A percentile compares a stretch with the other conserved stretches of the same genome.
Evolutionary conservation across 495 filamentous ascomycete genomes (phyloP).

Genomic region (Immersiella caudata): DNA sequence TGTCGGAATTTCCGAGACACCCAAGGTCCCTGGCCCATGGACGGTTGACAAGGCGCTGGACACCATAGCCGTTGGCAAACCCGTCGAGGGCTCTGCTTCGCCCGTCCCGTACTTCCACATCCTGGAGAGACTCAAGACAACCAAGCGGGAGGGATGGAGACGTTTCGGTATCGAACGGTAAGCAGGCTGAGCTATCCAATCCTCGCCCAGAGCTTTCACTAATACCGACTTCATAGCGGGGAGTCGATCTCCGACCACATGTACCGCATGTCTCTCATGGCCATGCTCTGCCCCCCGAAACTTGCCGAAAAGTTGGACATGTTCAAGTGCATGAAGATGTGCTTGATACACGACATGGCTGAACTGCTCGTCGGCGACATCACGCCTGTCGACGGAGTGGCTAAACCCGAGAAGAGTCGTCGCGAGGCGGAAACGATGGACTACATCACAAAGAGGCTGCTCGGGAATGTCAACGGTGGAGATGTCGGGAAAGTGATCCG

Average conservation of each 20-base stretch:
- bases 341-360: slow-evolving; percentile 96
- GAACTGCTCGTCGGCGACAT: slow-evolving; percentile 94
- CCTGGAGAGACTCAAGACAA: slow-evolving; percentile 90
- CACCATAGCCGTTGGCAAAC: slow-evolving; percentile 49
- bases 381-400: slow-evolving; percentile 78
- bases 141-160: slow-evolving; percentile 92
- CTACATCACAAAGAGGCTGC: slow-evolving; percentile 71
- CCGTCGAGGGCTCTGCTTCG: slow-evolving; percentile 63
- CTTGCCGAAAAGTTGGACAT: slow-evolving; percentile 72
- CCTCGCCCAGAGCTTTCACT: background rate
- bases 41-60: slow-evolving; percentile 54
- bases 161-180: slow-evolving; percentile 74
- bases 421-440: slow-evolving; percentile 89
- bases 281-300: slow-evolving; percentile 84
- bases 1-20: slow-evolving; percentile 36
- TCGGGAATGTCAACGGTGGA: slow-evolving; percentile 74
- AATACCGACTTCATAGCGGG: slow-evolving; percentile 32
- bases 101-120: slow-evolving; percentile 92
- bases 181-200: background rate
- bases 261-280: slow-evolving; percentile 98
- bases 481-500: slow-evolving; percentile 67
- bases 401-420: slow-evolving; percentile 77
- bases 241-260: slow-evolving; percentile 98
- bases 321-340: slow-evolving; percentile 86
- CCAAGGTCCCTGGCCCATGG: slow-evolving; percentile 47